Conservation (phyloP, 768 basidiomycete species). For the Calocybe indica region DNA sequence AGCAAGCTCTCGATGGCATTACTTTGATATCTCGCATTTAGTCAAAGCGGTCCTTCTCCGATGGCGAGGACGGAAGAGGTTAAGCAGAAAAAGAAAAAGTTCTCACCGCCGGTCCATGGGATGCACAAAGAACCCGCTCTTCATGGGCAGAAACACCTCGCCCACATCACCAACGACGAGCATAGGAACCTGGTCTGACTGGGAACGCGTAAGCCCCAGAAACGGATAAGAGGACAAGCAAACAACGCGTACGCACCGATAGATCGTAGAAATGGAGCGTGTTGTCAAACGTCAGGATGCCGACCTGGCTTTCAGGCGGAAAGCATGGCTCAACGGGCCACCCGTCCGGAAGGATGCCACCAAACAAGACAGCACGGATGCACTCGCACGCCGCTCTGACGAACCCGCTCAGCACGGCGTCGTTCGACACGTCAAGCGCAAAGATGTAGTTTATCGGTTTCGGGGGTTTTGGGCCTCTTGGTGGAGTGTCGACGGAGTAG, state of each 20-base stretch:
- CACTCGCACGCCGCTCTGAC: slow-evolving; percentile 58
- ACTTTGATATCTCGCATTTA: slow-evolving; percentile 27
- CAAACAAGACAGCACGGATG: slow-evolving; percentile 62
- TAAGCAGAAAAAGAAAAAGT: neutral
- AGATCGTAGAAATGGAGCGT: slow-evolving; percentile 86
- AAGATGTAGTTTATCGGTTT: slow-evolving; percentile 76
- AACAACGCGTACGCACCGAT: slow-evolving; percentile 49
- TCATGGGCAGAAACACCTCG: slow-evolving; percentile 85
- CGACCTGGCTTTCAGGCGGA: slow-evolving; percentile 52
- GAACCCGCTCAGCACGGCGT: slow-evolving; percentile 65
- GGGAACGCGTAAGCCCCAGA: slow-evolving; percentile 20
- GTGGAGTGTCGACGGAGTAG: slow-evolving; percentile 42
- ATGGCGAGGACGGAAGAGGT: neutral
- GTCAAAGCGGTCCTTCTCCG: too few species aligned
- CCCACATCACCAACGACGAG: slow-evolving; percentile 84
- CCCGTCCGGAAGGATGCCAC: slow-evolving; percentile 37
- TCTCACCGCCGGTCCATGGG: slow-evolving; percentile 65
- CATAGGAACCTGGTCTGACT: slow-evolving; percentile 56
- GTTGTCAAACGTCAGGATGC: slow-evolving; percentile 78
- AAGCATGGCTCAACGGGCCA: slow-evolving; percentile 40
- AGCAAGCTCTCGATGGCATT: slow-evolving; percentile 63
- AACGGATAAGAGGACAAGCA: slow-evolving; percentile 6
- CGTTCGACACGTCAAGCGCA: slow-evolving; percentile 75
- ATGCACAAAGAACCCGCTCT: slow-evolving; percentile 69
- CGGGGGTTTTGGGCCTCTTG: slow-evolving; percentile 45